A percentile compares a stretch with the other conserved stretches of the same genome.
These are phyloP conservation scores for Poa pratensis DNA, from an alignment of 176 grass and related monocot species.

Conservation along the genomic window DNA sequence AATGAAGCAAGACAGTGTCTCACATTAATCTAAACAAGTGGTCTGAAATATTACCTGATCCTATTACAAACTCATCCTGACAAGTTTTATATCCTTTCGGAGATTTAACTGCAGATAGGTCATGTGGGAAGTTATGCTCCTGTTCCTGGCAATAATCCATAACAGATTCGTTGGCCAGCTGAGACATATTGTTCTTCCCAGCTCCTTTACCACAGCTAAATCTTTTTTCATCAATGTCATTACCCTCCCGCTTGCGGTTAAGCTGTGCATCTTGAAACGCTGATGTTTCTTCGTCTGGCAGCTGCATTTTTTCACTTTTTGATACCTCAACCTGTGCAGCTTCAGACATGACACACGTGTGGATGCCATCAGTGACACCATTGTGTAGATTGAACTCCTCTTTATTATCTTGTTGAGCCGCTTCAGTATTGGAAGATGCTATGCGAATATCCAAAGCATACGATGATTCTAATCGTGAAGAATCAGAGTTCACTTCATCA, in stretches of 20 bases:
- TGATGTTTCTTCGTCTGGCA: conserved; percentile 4
- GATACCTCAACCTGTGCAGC: not conserved
- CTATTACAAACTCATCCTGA: not conserved
- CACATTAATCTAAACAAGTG: not conserved
- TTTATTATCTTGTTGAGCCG: not conserved
- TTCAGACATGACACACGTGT: not conserved
- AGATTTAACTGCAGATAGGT: not conserved
- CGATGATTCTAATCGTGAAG: conserved; percentile 10
- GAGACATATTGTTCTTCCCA: not conserved
- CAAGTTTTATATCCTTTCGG: not conserved
- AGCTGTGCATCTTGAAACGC: not conserved
- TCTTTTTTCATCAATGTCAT: not conserved
- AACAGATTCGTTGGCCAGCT: not conserved
- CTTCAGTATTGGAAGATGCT: not conserved
- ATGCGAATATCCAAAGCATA: not conserved
- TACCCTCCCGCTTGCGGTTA: not conserved
- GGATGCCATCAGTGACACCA: not conserved
- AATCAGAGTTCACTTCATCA: not conserved
- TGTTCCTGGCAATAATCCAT: not conserved
- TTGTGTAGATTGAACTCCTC: not conserved
- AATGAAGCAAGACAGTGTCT: not conserved
- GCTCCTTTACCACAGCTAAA: not conserved
- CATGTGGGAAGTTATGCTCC: not conserved
- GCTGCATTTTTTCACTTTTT: conserved; percentile 7
- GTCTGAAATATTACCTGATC: conserved; percentile 21